Percentiles rank a stretch among this genome's conserved stretches.
phyloP scores from a whole-genome alignment of 2,329 filamentous ascomycete species.

The Neofusicoccum umdonicola region DNA sequence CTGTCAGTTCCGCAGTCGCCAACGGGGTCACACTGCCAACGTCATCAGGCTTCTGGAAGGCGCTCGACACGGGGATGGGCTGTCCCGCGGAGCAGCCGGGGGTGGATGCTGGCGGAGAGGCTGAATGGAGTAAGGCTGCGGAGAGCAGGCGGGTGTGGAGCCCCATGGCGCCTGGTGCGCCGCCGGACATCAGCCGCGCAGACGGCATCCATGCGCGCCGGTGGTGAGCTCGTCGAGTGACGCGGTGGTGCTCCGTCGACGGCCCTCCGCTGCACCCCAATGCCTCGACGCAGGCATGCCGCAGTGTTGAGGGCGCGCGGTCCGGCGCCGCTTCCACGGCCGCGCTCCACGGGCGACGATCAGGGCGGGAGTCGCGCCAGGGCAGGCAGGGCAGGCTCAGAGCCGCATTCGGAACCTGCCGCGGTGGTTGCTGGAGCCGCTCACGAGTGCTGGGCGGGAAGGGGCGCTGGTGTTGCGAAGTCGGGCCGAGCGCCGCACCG shows the following conservation, averaged over 20 bases:
- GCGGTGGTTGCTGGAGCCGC: too few relatives aligned
- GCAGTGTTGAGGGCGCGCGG: too few relatives aligned
- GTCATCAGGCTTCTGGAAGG: background rate
- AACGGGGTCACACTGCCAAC: background rate
- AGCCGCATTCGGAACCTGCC: background rate
- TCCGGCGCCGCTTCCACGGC: background rate
- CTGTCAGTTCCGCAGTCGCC: too few relatives aligned
- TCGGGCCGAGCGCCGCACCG: background rate
- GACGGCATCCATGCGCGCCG: background rate
- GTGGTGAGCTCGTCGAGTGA: constrained; percentile 6
- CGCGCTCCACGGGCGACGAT: background rate
- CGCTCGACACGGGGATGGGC: background rate
- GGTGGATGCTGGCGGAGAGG: background rate
- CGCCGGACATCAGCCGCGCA: background rate
- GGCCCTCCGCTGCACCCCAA: too few relatives aligned
- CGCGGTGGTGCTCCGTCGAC: too few relatives aligned
- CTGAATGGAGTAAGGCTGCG: constrained; percentile 7
- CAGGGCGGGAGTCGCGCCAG: background rate
- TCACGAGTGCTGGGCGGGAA: background rate
- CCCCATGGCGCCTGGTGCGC: background rate
- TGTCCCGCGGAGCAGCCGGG: too few relatives aligned
- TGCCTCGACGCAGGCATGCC: too few relatives aligned
- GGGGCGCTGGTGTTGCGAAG: background rate
- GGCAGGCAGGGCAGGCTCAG: background rate
- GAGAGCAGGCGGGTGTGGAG: constrained; percentile 4